These are phyloP conservation scores for Phytophthora sp. DNA, from an alignment of 352 stramenopile genomes.

Conservation along the genomic window DNA sequence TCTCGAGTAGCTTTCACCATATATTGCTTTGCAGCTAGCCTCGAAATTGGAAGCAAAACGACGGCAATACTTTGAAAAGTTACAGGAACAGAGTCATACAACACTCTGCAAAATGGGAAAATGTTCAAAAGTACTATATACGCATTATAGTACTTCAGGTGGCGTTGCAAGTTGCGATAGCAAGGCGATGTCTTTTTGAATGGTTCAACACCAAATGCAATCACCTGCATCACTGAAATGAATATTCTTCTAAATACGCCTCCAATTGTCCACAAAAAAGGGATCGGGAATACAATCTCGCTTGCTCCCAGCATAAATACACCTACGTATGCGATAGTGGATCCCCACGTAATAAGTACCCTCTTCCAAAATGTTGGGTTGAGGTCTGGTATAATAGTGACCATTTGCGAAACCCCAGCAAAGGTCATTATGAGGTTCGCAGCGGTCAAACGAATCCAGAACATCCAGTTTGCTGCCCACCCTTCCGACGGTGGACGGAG, in stretches of 20 bases:
- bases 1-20: background rate
- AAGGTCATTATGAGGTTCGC: background rate
- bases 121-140: background rate
- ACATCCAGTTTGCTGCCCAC: conserved; percentile 2
- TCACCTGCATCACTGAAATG: background rate
- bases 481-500: background rate
- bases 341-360: background rate
- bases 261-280: background rate
- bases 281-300: background rate
- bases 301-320: background rate
- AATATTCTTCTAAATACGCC: background rate
- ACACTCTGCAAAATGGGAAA: background rate
- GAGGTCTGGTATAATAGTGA: background rate
- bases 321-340: background rate
- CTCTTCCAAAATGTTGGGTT: background rate
- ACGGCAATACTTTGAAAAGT: background rate
- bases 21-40: background rate
- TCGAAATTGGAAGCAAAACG: background rate
- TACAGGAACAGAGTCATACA: background rate
- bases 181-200: background rate
- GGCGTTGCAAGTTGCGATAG: background rate
- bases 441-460: background rate
- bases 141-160: no score
- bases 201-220: background rate
- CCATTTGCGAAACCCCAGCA: background rate